Base-by-base conservation (phyloP, 768 basidiomycete genomes). In the Suillus variegatus region DNA sequence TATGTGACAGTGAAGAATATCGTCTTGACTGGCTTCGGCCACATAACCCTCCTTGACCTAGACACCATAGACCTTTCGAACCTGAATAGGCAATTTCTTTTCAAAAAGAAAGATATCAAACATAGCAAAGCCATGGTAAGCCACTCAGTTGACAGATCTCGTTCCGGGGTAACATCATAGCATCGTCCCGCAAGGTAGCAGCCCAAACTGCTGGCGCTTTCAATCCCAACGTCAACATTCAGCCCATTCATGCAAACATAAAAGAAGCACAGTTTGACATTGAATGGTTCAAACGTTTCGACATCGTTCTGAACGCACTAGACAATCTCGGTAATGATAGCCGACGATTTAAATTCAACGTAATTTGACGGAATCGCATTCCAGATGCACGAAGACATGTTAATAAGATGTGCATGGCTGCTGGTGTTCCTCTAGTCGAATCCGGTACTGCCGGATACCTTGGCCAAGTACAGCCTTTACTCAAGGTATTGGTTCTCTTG, bases 51-150 rank as follows among this genome's bases (percentile, higher is more conserved):
- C 60, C 84, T 99, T 65, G 97, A 99, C 79, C 84, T 99, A 68
- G 97, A 99, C 78, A 99, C 97, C 22, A 99, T 99, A 76, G 97
- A 99, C 82, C 83, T 99, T 51, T 97, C 95, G 58, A 99, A 99
- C 75, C 82, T 99, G 61, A 99, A 99, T 73, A 86, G 97, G 25
- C 97, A 99, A 72, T 99, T 99, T 76, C 81, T 99, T 47, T 99
- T 99, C 80, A 86, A 87, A 67, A 99, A 98, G 79, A 97, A 97
- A 73, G 95, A 99, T 72, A 92, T 99, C 63, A 97, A 97, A 74
- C 93, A 97, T 73, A 91, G 95, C 71, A 99, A 99, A 80, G 93
- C 97, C 2, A 73, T 96, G 78, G 95, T 94, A 65, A 51, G 87
- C 56, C 1, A 20, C 43, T 14, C 12, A 2, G 4, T 2, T 2